These are phyloP conservation scores for Suillus bovinus DNA, from an alignment of 768 basidiomycete genomes.

Conservation along the genomic window DNA sequence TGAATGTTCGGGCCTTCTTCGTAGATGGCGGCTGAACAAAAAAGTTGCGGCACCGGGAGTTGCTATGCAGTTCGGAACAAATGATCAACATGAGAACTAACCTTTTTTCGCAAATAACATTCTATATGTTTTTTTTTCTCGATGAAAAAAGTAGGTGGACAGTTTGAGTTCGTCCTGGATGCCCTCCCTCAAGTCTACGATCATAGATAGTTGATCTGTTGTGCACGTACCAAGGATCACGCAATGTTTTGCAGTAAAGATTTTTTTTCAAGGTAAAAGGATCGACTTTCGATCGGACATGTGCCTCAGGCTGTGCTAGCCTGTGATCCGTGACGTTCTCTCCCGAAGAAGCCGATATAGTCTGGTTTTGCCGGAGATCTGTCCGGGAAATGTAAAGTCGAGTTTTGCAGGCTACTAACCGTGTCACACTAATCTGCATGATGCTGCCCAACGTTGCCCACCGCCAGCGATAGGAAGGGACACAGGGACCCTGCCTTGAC, in stretches of 20 bases:
- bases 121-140: constrained; percentile 4
- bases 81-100: constrained; percentile 21
- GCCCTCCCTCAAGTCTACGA: too few species aligned
- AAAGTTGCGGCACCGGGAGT: constrained; percentile 23
- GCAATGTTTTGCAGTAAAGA: background rate
- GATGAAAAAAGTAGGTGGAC: constrained; percentile 8
- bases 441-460: background rate
- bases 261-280: background rate
- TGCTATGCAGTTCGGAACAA: constrained; percentile 34
- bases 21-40: constrained; percentile 4
- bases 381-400: background rate
- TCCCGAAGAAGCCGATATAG: background rate
- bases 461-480: background rate
- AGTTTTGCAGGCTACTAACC: background rate
- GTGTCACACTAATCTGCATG: background rate
- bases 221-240: background rate
- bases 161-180: too few species aligned
- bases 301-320: background rate
- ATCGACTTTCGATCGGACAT: background rate
- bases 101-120: constrained; percentile 24
- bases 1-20: background rate
- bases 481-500: too few species aligned
- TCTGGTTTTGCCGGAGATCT: background rate
- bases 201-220: too few species aligned
- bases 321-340: constrained; percentile 2